Evolutionary conservation across 2,329 filamentous ascomycete species (phyloP), one percentile per base, ranked within the genome.

Genomic region (Bipolaris cookei): DNA sequence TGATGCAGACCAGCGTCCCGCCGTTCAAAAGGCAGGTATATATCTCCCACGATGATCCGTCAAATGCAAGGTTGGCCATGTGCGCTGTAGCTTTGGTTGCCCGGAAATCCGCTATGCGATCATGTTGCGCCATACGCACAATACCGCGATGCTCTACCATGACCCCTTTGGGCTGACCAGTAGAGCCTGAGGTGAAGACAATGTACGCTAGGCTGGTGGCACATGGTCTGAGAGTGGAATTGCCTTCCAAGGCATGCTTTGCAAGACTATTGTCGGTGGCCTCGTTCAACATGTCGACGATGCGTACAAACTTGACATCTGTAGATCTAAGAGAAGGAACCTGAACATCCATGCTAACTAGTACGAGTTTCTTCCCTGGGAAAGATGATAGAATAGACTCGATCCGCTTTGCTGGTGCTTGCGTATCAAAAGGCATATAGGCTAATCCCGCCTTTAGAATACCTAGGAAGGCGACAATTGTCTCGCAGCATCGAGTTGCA

Each of bases 141-240:
- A 90, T 75, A 1, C 84, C 82, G 0, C 78, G 76, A 63, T 90
- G 87, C 6, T 84, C 84, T 55, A 88, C 84, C 35, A 87, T 83
- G 13, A 86, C 82, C 3, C 84, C 86, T 51, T 85, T 84, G 0
- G 84, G 83, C 48, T 79, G 80, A 49, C 65, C 63, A 21, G 63
- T 70, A 10, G 76, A 66, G 14, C 69, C 66, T 18, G 79, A 80
- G 0, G 82, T 83, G 58, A 88, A 85, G 3, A 89, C 80, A 6
- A 87, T 78, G 63, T 85, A 89, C 0, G 86, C 86, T 2, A 80
- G 78, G 38, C 80, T 35, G 78, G 28, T 30, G 8, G 51, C 8
- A 16, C 11, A 13, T 2, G 49, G 49, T 76, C 0, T 79, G 76
- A 0, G 6, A n/a, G n/a, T n/a, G n/a, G n/a, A n/a, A n/a, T n/a